Percentiles rank a stretch among this genome's conserved stretches.
Conservation (phyloP, 148 eudicot species). For the Diospyros lotus region DNA sequence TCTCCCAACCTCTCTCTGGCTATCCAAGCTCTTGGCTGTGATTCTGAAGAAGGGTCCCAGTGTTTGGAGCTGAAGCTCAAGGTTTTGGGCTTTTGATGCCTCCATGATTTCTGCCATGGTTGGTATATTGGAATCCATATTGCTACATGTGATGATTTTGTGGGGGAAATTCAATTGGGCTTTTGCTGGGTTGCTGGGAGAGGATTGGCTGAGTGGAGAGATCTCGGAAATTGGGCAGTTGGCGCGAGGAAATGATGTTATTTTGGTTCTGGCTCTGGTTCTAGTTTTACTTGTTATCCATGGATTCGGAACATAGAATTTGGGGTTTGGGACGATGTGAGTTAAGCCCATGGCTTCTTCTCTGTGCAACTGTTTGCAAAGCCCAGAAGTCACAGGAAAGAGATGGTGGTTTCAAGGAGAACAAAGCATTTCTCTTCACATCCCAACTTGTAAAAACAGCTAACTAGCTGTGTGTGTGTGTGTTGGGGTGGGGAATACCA, state of each 20-base stretch:
- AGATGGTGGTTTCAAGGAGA: too few species aligned
- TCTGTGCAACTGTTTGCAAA: neutral
- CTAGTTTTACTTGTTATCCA: neutral
- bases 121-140: slow-evolving; percentile 19
- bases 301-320: neutral
- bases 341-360: slow-evolving; percentile 11
- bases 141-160: neutral
- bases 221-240: neutral
- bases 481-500: too few species aligned
- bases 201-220: neutral
- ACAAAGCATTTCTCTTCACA: too few species aligned
- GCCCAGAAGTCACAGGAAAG: neutral
- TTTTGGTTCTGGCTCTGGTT: neutral
- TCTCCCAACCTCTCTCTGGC: slow-evolving; percentile 54
- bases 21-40: slow-evolving; percentile 59
- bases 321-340: neutral
- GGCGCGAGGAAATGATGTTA: neutral
- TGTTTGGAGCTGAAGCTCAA: slow-evolving; percentile 57
- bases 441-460: too few species aligned
- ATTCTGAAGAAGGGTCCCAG: slow-evolving; percentile 86
- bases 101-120: slow-evolving; percentile 52
- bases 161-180: slow-evolving; percentile 6
- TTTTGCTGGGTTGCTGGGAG: slow-evolving; percentile 15
- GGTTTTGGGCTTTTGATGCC: slow-evolving; percentile 55
- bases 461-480: too few species aligned